phyloP scores from a whole-genome alignment of 192 early-diverging fungal genomes.

The Entomortierella chlamydospora region DNA sequence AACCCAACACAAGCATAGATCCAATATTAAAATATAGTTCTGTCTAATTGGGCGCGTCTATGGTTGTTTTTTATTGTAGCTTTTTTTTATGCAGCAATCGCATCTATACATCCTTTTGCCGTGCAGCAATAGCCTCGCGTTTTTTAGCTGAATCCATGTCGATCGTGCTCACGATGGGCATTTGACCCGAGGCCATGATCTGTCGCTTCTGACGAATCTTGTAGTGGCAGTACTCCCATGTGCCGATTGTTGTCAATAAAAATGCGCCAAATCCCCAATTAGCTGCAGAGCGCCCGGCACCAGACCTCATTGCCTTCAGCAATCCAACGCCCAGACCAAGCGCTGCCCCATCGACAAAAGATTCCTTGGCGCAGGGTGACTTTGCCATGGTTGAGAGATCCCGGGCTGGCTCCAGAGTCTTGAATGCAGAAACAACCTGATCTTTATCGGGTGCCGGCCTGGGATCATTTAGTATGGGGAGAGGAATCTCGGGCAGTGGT shows the following conservation, averaged over 20 bases:
- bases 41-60: background rate
- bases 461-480: conserved; percentile 46
- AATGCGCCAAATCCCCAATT: conserved; percentile 52
- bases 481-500: conserved; percentile 36
- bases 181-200: conserved; percentile 46
- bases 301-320: conserved; percentile 35
- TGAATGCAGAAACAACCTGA: conserved; percentile 51
- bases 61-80: background rate
- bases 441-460: conserved; percentile 33
- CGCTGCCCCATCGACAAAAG: conserved; percentile 46
- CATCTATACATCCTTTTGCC: conserved; percentile 26
- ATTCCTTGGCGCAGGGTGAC: conserved; percentile 48
- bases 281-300: conserved; percentile 25
- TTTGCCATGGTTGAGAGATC: conserved; percentile 46
- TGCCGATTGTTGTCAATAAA: conserved; percentile 43
- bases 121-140: conserved; percentile 46
- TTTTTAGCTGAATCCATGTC: conserved; percentile 42
- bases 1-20: too few species aligned
- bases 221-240: conserved; percentile 53
- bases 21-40: too few species aligned
- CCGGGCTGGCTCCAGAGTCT: conserved; percentile 45
- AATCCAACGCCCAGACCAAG: conserved; percentile 41
- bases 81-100: background rate
- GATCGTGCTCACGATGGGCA: conserved; percentile 44
- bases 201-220: conserved; percentile 48